Base-by-base conservation (phyloP, 305 asterid genomes). In the Solanum hybrid region DNA sequence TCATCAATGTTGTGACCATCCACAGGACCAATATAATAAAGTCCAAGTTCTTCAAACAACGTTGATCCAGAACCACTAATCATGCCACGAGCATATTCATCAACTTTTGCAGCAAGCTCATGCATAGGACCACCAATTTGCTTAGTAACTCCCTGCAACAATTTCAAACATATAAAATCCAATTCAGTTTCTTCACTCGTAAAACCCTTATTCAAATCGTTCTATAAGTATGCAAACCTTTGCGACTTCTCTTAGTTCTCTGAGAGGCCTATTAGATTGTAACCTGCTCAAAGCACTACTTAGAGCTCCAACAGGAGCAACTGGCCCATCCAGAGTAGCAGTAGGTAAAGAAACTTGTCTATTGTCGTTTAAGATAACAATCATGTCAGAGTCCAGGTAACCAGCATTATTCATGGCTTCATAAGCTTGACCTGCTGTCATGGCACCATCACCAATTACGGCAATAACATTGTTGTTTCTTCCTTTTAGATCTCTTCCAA, bases 321-420 rank as follows among this genome's bases (percentile, higher is more conserved):
- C 91, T 0, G 99, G 99, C 8, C 99, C 99, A 31, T 96, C 99
- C 61, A 97, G 89, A 83, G 94, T 96, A 34, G 99, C 99, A 64
- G 99, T 97, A 40, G 99, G 99, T 84, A 97, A 92, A 8, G 99
- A 97, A 67, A 97, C 99, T 94, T 97, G 99, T 89, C 95, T 96
- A 95, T 97, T 96, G 94, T 97, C 99, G 16, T 97, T 97, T 69
- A 97, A 98, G 75, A 97, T 96, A 82, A 97, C 99, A 61, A 97
- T 97, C 99, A 97, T 97, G 90, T 97, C 99, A 1, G 99, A 95
- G 88, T 97, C 99, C 4, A 97, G 94, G 93, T 95, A 97, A 29
- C 99, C 99, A 6, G 99, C 99, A 74, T 97, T 97, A 91, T 97
- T 96, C 99, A 97, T 96, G 33, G 99, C 99, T 92, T 97, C 99